Evolutionary conservation across 345 rosid species (phyloP), one percentile per base, ranked within the genome.

Genomic region (Excoecaria agallocha): DNA sequence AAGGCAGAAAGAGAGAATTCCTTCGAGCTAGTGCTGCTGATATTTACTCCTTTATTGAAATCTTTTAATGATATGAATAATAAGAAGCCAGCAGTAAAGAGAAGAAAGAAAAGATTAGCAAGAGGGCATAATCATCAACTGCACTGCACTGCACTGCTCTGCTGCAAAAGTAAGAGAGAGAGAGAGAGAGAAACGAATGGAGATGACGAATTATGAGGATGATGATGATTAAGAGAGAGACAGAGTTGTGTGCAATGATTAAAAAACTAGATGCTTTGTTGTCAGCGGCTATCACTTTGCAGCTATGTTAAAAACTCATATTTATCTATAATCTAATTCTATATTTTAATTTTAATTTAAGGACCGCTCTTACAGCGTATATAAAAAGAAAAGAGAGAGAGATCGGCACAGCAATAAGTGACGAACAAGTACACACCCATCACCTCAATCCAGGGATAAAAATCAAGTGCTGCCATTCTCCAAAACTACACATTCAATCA

Each of bases 231-330:
- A 81, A 82, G 82, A 77, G 83, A 82, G 81, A 77, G 80, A 79
- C 58, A 78, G 76, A 72, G 78, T 0, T 58, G 56, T 45, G 68
- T 35, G 79, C 79, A 76, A 75, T 82, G 78, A 81, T 75, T 84
- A 84, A 84, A 81, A 86, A 76, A 84, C 66, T 75, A 84, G 89
- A 87, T 84, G 91, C 87, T 87, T 88, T 77, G 92, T 79, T 85
- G 89, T 88, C 90, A 86, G 88, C 82, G 83, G 82, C 88, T 86
- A 89, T 88, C 83, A 87, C 89, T 88, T 90, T 87, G 91, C 93
- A 84, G 88, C 93, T 88, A 88, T 87, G 91, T 84, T 85, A 79
- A 78, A n/a, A 76, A 82, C 83, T 76, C 84, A 85, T 74, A 70
- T 68, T 75, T 52, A 59, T 59, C n/a, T n/a, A n/a, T n/a, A n/a